Conservation (phyloP, 306 rosid species). For the Rosa persica region DNA sequence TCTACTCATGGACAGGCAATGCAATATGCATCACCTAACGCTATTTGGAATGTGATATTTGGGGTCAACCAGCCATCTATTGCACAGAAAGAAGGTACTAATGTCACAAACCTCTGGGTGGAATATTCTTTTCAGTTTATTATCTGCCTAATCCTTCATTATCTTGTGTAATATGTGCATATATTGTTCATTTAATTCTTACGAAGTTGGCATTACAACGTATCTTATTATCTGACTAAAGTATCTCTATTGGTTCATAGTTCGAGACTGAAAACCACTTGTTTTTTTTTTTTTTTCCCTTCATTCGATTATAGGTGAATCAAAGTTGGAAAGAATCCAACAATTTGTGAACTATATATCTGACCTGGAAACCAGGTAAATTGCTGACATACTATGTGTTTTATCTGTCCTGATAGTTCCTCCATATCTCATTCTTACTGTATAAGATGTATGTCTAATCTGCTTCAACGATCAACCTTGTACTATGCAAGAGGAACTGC, state of each 20-base stretch:
- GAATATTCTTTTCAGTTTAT: constrained; percentile 25
- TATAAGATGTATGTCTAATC: constrained; percentile 15
- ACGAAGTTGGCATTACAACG: neutral
- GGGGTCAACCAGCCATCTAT: constrained; percentile 70
- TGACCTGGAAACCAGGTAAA: constrained; percentile 80
- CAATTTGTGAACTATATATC: constrained; percentile 82
- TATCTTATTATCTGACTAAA: constrained; percentile 21
- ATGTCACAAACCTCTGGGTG: constrained; percentile 14
- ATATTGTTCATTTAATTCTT: constrained; percentile 7
- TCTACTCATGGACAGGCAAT: constrained; percentile 58
- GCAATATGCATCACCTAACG: constrained; percentile 94
- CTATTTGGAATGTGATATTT: constrained; percentile 80
- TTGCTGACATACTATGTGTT: constrained; percentile 8
- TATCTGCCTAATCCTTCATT: neutral
- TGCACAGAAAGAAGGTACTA: constrained; percentile 56
- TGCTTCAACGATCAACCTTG: constrained; percentile 27
- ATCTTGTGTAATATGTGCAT: constrained; percentile 4
- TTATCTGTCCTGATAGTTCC: neutral
- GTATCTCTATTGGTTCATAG: constrained; percentile 8
- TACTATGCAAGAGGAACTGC: constrained; percentile 58
- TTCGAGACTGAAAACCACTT: constrained; percentile 20
- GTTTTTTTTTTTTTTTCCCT: constrained; percentile 16
- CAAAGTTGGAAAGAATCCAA: constrained; percentile 59
- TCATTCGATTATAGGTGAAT: constrained; percentile 47
- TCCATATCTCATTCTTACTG: neutral